Base-by-base conservation (phyloP, 768 basidiomycete species). In the Porphyrellus cyaneotinctus region DNA sequence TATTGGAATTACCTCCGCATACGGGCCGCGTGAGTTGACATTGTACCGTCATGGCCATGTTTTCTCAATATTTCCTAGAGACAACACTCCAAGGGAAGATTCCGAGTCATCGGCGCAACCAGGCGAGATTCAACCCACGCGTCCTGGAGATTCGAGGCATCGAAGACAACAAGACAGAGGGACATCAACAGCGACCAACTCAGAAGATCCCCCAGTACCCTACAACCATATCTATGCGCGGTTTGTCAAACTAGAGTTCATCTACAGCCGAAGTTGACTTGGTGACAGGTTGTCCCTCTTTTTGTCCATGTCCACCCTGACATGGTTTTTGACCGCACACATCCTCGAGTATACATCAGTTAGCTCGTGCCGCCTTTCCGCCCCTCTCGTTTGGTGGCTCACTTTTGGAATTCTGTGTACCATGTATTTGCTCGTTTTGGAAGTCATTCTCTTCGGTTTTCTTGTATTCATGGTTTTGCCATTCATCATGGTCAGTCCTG, bases 361-460 rank as follows among this genome's bases (percentile, higher is more conserved):
- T 26, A 74, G 83, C 56, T 80, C 83, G 15, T 93, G 91, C 52
- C 84, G 91, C 18, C 70, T 75, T 52, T 74, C 85, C 0, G 80
- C 90, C 13, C 91, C 91, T 9, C 86, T 91, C 58, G 71, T 92
- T 31, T 93, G 90, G 90, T 93, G 88, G 88, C 79, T 91, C 42
- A 82, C 80, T 20, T 91, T 93, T 65, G 85, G 81, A 32, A 84
- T 92, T 59, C 72, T 92, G 14, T 84, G 86, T 69, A 81, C 88
- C 37, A 83, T 88, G 74, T 93, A 92, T 63, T 61, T 91, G 49
- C 83, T 87, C 76, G 76, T 84, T 28, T 68, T 82, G 37, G 83
- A 92, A 67, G 83, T 92, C 44, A 66, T 91, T 50, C 58, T 91
- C 6, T 78, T 93, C 15, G 88, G 85, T 23, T 73, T 91, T 54